phyloP scores from a whole-genome alignment of 2,329 filamentous ascomycete species.

The Venturia asperata region DNA sequence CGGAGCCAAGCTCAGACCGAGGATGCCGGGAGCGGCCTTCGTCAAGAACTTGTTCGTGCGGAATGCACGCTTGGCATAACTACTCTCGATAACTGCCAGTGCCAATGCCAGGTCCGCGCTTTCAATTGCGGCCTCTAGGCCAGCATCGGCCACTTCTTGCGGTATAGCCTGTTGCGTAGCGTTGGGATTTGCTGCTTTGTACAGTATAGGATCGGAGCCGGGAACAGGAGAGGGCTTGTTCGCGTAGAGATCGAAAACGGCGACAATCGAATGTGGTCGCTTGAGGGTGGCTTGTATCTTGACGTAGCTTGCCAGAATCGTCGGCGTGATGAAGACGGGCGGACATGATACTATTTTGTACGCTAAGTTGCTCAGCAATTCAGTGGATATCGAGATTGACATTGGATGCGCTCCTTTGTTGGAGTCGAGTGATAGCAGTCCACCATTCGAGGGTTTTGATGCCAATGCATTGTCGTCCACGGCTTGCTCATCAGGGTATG shows the following conservation, averaged over 20 bases:
- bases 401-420: conserved; percentile 11
- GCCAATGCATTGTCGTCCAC: conserved; percentile 2
- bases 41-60: conserved; percentile 60
- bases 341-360: conserved; percentile 65
- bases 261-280: conserved; percentile 68
- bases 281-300: conserved; percentile 66
- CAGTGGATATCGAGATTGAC: conserved; percentile 29
- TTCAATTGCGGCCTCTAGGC: conserved; percentile 72
- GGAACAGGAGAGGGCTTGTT: conserved; percentile 67
- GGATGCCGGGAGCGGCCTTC: conserved; percentile 53
- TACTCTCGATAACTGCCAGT: conserved; percentile 64
- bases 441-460: neutral
- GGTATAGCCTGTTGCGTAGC: conserved; percentile 63
- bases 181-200: conserved; percentile 58
- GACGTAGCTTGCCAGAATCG: conserved; percentile 67
- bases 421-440: conserved; percentile 42
- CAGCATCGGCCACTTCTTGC: conserved; percentile 59
- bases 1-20: conserved; percentile 52
- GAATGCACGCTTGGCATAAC: conserved; percentile 61
- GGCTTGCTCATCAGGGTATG: conserved; percentile 30
- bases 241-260: conserved; percentile 74
- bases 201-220: conserved; percentile 52
- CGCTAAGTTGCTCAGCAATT: conserved; percentile 48
- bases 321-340: conserved; percentile 70
- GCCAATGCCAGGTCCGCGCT: conserved; percentile 71